phyloP scores from a whole-genome alignment of 305 asterid species.

The Andrographis paniculata region DNA sequence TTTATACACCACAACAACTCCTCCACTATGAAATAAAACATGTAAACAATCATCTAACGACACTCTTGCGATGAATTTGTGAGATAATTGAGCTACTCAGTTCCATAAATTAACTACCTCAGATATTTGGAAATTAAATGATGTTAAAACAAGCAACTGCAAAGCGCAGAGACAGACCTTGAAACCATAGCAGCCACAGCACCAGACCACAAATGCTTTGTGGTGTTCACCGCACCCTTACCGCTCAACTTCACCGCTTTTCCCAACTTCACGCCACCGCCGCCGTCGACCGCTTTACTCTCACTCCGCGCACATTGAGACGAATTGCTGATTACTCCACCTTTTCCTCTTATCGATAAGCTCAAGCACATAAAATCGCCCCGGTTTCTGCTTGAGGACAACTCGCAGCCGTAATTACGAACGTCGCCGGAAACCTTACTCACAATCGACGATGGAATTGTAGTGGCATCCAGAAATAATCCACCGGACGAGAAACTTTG shows the following conservation, averaged over 20 bases:
- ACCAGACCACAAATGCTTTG: slow-evolving; percentile 96
- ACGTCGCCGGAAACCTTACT: slow-evolving; percentile 22
- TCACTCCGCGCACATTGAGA: slow-evolving; percentile 21
- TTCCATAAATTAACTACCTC: no score
- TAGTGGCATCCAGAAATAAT: slow-evolving; percentile 29
- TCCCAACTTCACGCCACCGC: slow-evolving; percentile 19
- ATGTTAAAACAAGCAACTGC: not conserved
- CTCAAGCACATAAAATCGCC: slow-evolving; percentile 59
- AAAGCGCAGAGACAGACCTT: slow-evolving; percentile 46
- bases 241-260: slow-evolving; percentile 32
- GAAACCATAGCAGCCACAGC: slow-evolving; percentile 96
- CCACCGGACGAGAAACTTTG: slow-evolving; percentile 34
- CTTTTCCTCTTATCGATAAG: slow-evolving; percentile 41
- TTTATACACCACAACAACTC: slow-evolving; percentile 8
- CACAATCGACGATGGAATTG: slow-evolving; percentile 36
- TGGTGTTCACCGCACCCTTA: slow-evolving; percentile 69
- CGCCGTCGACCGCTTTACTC: slow-evolving; percentile 14
- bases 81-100: no score
- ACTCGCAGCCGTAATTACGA: slow-evolving; percentile 22
- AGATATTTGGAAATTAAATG: not conserved
- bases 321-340: slow-evolving; percentile 21
- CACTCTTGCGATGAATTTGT: no score
- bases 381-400: slow-evolving; percentile 18
- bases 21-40: slow-evolving; percentile 11
- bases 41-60: no score